A percentile compares a stretch with the other conserved stretches of the same genome.
Evolutionary conservation across 2,329 filamentous ascomycete genomes (phyloP).

Genomic region (Calonectria fujianensis): DNA sequence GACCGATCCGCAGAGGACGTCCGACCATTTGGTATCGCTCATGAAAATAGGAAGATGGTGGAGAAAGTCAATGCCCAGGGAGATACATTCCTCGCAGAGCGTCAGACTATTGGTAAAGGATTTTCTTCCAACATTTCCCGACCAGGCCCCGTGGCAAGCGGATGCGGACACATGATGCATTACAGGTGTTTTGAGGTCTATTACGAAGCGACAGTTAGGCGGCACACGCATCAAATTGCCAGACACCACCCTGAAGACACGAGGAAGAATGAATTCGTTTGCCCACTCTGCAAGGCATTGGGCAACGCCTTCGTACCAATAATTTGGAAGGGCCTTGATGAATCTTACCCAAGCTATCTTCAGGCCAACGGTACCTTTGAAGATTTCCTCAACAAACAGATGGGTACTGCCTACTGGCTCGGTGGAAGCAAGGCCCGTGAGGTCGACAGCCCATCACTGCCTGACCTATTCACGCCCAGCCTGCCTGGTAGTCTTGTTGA

Average conservation of each 20-base stretch:
- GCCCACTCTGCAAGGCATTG: constrained; percentile 95
- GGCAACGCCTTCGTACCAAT: constrained; percentile 97
- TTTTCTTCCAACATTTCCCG: constrained; percentile 82
- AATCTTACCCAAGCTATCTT: constrained; percentile 85
- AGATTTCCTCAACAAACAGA: constrained; percentile 79
- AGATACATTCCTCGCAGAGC: constrained; percentile 81
- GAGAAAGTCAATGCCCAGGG: constrained; percentile 85
- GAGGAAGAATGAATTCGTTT: constrained; percentile 91
- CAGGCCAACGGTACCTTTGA: constrained; percentile 77
- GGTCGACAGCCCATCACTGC: constrained; percentile 55
- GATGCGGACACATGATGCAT: constrained; percentile 99
- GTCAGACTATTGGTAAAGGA: constrained; percentile 90
- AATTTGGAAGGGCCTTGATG: constrained; percentile 94
- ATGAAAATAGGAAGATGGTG: constrained; percentile 87
- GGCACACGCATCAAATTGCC: constrained; percentile 94
- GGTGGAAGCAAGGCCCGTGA: constrained; percentile 63
- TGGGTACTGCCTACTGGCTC: constrained; percentile 67
- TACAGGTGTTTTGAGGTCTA: constrained; percentile 96
- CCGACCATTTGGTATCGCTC: constrained; percentile 92
- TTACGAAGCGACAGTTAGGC: constrained; percentile 86
- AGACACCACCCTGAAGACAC: constrained; percentile 92
- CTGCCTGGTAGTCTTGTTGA: constrained; percentile 63
- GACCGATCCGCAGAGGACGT: constrained; percentile 89
- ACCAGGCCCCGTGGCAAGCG: constrained; percentile 88
- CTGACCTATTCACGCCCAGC: constrained; percentile 60